phyloP scores from a whole-genome alignment of 2,329 filamentous ascomycete genomes.

The Monosporascus ibericus region DNA sequence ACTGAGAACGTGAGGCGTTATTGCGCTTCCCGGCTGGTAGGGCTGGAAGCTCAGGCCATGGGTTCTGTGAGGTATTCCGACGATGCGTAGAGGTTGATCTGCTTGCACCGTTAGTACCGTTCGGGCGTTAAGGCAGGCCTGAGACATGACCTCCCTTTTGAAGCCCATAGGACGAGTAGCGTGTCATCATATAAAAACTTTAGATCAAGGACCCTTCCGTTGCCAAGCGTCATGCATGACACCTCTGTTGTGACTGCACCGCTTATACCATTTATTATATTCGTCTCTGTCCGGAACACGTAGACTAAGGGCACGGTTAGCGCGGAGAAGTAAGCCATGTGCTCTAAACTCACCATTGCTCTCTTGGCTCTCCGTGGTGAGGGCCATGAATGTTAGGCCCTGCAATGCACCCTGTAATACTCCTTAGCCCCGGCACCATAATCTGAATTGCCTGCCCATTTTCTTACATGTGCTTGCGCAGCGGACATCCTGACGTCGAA shows the following conservation, averaged over 20 bases:
- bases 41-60: conserved; percentile 29
- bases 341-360: conserved; percentile 27
- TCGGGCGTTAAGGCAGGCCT: not conserved
- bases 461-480: conserved; percentile 26
- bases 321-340: not conserved
- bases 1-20: conserved; percentile 19
- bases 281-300: conserved; percentile 47
- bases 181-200: conserved; percentile 61
- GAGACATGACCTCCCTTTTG: conserved; percentile 25
- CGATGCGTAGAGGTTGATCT: conserved; percentile 22
- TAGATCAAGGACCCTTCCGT: conserved; percentile 49
- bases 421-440: conserved; percentile 4
- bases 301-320: conserved; percentile 37
- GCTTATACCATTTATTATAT: conserved; percentile 55
- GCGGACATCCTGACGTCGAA: conserved; percentile 54
- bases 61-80: conserved; percentile 31
- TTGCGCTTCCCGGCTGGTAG: conserved; percentile 19
- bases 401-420: conserved; percentile 26
- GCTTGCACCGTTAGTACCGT: not conserved
- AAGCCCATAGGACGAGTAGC: conserved; percentile 52
- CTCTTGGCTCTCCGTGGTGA: conserved; percentile 31
- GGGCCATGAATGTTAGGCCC: conserved; percentile 33
- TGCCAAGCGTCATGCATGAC: conserved; percentile 35
- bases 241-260: conserved; percentile 32
- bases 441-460: not conserved